Evolutionary conservation across 805 yeast genomes (phyloP).

Genomic region (Nakazawaea siamensis): DNA sequence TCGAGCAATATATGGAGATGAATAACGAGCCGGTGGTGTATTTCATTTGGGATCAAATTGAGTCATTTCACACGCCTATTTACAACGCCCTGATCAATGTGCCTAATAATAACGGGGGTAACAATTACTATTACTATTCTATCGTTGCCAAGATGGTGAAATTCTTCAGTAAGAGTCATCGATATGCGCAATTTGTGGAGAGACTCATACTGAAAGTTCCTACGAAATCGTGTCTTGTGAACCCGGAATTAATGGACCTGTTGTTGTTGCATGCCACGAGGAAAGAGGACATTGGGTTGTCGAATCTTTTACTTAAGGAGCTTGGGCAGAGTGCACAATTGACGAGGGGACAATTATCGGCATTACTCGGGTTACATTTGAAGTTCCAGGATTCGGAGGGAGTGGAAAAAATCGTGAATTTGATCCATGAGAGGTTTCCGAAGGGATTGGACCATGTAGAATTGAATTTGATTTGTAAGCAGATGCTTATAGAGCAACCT

Average conservation of each 20-base stretch:
- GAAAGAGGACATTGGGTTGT: constrained; percentile 17
- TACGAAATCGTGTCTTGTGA: constrained; percentile 22
- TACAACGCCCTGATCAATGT: constrained; percentile 18
- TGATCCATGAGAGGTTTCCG: constrained; percentile 17
- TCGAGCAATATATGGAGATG: constrained; percentile 15
- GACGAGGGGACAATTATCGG: constrained; percentile 20
- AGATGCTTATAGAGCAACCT: constrained; percentile 15
- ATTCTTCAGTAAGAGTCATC: constrained; percentile 20
- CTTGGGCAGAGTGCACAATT: constrained; percentile 12
- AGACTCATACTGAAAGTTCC: constrained; percentile 22
- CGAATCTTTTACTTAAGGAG: constrained; percentile 15
- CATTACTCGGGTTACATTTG: constrained; percentile 21
- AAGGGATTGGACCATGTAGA: constrained; percentile 19
- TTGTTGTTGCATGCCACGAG: constrained; percentile 21
- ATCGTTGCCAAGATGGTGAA: constrained; percentile 17
- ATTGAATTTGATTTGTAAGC: constrained; percentile 22
- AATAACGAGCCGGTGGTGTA: constrained; percentile 22
- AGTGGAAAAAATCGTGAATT: constrained; percentile 20
- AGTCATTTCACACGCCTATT: constrained; percentile 21
- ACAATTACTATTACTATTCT: constrained; percentile 18
- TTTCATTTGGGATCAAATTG: constrained; percentile 19
- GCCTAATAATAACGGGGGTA: constrained; percentile 18
- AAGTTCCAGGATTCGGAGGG: constrained; percentile 18
- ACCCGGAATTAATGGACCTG: constrained; percentile 25
- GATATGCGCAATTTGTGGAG: constrained; percentile 19